phyloP scores from a whole-genome alignment of 192 early-diverging fungal genomes.

The Paraglomus brasilianum region DNA sequence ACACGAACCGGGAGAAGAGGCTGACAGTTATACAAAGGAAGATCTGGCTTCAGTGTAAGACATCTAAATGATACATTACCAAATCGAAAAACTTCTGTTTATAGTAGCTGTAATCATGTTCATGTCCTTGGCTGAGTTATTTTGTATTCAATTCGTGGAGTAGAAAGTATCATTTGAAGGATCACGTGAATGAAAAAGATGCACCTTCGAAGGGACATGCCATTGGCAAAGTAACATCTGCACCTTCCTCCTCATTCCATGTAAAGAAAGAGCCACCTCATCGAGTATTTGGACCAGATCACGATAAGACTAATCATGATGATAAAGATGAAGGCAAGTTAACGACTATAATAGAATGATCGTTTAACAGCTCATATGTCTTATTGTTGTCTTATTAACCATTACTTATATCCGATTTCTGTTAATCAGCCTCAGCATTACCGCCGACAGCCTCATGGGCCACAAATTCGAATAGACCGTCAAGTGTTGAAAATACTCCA shows the following conservation, averaged over 20 bases:
- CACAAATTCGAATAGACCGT: constrained; percentile 41
- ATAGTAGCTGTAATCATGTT: no score
- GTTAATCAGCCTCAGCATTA: constrained; percentile 44
- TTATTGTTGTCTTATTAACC: not conserved
- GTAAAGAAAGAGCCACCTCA: constrained; percentile 1
- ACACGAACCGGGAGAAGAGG: constrained; percentile 91
- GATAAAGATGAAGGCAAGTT: constrained; percentile 39
- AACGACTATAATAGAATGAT: no score
- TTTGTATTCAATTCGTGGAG: not conserved
- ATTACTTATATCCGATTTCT: not conserved
- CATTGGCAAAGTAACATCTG: constrained; percentile 13
- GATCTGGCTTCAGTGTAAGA: constrained; percentile 72
- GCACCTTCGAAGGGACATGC: constrained; percentile 29
- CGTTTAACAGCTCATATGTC: not conserved
- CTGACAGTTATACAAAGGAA: constrained; percentile 90
- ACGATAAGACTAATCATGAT: constrained; percentile 32
- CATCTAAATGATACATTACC: not conserved
- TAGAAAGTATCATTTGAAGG: constrained; percentile 41
- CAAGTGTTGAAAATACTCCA: constrained; percentile 41
- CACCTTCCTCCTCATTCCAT: constrained; percentile 32
- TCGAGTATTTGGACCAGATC: constrained; percentile 21
- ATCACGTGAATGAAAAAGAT: constrained; percentile 19
- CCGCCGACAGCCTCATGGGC: constrained; percentile 64
- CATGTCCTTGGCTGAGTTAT: no score
- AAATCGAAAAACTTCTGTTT: not conserved